Percentiles rank a stretch among this genome's conserved stretches.
Evolutionary conservation across 148 eudicot genomes (phyloP).

Genomic region (Rhododendron vialii): DNA sequence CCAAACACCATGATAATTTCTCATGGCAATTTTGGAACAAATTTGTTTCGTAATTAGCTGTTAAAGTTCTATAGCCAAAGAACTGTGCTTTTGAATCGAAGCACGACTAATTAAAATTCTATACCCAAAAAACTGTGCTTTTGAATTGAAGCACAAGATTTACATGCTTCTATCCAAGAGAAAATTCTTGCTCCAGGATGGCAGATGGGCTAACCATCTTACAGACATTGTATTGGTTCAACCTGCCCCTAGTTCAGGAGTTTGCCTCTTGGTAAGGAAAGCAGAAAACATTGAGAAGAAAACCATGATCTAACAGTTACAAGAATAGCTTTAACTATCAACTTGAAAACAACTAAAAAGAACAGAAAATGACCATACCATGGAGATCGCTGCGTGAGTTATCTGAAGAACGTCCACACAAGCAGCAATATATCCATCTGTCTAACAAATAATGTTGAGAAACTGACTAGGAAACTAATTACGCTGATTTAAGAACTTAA

Average conservation of each 20-base stretch:
- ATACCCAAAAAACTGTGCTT: neutral
- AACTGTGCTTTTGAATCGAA: neutral
- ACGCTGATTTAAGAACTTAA: constrained; percentile 4
- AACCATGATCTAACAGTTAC: neutral
- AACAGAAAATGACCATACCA: constrained; percentile 41
- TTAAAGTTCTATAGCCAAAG: neutral
- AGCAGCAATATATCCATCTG: constrained; percentile 74
- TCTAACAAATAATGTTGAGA: constrained; percentile 15
- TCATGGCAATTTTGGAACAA: neutral
- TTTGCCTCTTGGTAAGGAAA: neutral
- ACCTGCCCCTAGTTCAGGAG: neutral
- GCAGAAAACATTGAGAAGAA: constrained; percentile 2
- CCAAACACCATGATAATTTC: neutral
- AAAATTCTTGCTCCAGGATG: neutral
- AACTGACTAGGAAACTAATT: neutral
- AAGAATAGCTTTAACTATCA: neutral
- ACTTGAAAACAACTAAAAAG: neutral
- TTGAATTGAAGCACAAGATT: neutral
- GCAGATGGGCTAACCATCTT: neutral
- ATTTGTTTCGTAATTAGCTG: neutral
- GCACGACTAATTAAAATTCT: too few relatives aligned
- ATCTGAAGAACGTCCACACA: constrained; percentile 92
- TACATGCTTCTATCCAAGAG: neutral
- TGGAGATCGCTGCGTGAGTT: constrained; percentile 88
- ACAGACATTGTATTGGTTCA: neutral